Evolutionary conservation across 306 rosid genomes (phyloP).

Genomic region (Corylus avellana): DNA sequence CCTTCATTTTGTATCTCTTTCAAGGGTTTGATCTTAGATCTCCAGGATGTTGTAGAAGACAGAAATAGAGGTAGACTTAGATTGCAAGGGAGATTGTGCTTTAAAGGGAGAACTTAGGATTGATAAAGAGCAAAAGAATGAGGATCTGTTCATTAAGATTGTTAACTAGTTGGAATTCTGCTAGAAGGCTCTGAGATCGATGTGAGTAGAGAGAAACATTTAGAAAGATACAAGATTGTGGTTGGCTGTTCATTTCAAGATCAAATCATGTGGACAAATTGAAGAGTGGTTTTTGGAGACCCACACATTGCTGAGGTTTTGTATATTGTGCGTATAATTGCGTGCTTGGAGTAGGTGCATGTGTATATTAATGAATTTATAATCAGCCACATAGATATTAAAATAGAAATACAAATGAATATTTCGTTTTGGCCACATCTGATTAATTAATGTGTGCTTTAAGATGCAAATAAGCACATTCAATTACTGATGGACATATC

Average conservation of each 20-base stretch:
- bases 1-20: constrained; percentile 76
- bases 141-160: constrained; percentile 35
- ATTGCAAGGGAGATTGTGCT: constrained; percentile 30
- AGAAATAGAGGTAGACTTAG: constrained; percentile 39
- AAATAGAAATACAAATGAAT: neutral
- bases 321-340: constrained; percentile 34
- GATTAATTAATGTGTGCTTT: neutral
- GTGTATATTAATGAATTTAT: constrained; percentile 4
- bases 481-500: neutral
- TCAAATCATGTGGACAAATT: constrained; percentile 61
- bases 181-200: constrained; percentile 55
- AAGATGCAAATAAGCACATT: neutral
- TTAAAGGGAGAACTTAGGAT: constrained; percentile 31
- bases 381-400: neutral
- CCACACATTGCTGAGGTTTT: constrained; percentile 35
- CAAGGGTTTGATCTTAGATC: constrained; percentile 35
- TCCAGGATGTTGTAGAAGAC: constrained; percentile 34
- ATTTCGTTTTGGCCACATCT: neutral
- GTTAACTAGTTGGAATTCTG: constrained; percentile 50
- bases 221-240: constrained; percentile 78
- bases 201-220: constrained; percentile 67
- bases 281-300: constrained; percentile 41
- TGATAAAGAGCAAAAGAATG: constrained; percentile 36
- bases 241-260: constrained; percentile 83
- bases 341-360: constrained; percentile 35